Percentiles rank a stretch among this genome's conserved stretches.
These are phyloP conservation scores for Fusarium sp. DNA, from an alignment of 2,329 filamentous ascomycete genomes.

Conservation along the genomic window DNA sequence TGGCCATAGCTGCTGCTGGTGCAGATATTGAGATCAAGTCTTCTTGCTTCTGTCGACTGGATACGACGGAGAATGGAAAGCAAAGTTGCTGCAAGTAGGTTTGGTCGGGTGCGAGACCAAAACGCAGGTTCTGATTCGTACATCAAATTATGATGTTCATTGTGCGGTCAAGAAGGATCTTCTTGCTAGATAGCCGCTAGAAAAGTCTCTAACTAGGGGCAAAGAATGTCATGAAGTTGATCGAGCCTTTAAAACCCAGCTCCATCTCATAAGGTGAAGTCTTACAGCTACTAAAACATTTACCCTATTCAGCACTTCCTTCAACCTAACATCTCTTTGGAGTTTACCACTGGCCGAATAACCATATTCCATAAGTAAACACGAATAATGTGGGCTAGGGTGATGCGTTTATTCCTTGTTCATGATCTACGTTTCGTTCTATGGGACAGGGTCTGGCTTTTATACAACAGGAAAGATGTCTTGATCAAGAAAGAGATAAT, in stretches of 20 bases:
- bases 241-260: not conserved
- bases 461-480: too few relatives aligned
- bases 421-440: too few relatives aligned
- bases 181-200: not conserved
- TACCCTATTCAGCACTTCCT: too few relatives aligned
- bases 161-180: not conserved
- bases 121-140: not conserved
- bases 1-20: not conserved
- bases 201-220: not conserved
- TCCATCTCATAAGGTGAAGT: not conserved
- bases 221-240: not conserved
- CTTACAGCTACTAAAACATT: not conserved
- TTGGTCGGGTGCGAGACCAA: too few relatives aligned
- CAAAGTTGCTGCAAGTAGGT: not conserved
- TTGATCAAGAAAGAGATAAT: too few relatives aligned
- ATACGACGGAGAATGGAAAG: not conserved
- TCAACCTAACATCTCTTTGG: too few relatives aligned
- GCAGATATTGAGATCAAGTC: constrained; percentile 2
- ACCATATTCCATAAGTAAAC: too few relatives aligned
- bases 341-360: too few relatives aligned
- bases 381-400: too few relatives aligned
- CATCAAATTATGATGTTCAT: not conserved
- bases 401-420: too few relatives aligned
- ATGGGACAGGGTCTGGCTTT: too few relatives aligned
- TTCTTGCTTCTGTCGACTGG: constrained; percentile 12